Percentiles rank a stretch among this genome's conserved stretches.
Evolutionary conservation across 2,329 filamentous ascomycete species (phyloP).

Genomic region (Venturia pyrina): DNA sequence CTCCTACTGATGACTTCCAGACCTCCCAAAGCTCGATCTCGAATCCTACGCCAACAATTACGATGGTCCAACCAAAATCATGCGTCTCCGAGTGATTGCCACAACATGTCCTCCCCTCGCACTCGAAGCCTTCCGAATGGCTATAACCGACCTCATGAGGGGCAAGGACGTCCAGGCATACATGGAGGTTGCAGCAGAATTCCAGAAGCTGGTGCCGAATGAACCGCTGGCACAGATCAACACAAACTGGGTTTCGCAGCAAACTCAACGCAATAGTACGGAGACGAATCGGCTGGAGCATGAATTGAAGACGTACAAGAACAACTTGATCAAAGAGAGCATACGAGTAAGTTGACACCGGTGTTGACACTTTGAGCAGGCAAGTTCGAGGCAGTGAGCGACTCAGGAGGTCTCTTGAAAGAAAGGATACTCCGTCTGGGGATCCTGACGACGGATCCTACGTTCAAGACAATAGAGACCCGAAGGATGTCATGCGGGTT

Average conservation of each 20-base stretch:
- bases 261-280: conserved; percentile 53
- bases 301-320: conserved; percentile 87
- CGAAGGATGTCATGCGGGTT: not conserved
- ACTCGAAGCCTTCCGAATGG: conserved; percentile 69
- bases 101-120: conserved; percentile 64
- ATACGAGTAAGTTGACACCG: conserved; percentile 43
- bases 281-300: conserved; percentile 70
- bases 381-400: no score
- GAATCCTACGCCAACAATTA: conserved; percentile 89
- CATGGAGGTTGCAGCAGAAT: conserved; percentile 53
- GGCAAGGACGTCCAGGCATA: conserved; percentile 65
- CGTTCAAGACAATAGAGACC: no score
- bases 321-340: conserved; percentile 95
- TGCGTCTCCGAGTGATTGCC: conserved; percentile 75
- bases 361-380: no score
- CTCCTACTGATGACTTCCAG: conserved; percentile 32
- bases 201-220: conserved; percentile 53
- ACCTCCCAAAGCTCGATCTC: conserved; percentile 78
- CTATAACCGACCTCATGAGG: conserved; percentile 63
- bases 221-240: conserved; percentile 62
- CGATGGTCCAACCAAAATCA: conserved; percentile 58
- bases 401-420: no score
- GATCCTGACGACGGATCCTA: not conserved
- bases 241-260: conserved; percentile 62
- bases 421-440: conserved; percentile 36